Base-by-base conservation (phyloP, 129 eudicot species). In the Flaveria sonorensis region DNA sequence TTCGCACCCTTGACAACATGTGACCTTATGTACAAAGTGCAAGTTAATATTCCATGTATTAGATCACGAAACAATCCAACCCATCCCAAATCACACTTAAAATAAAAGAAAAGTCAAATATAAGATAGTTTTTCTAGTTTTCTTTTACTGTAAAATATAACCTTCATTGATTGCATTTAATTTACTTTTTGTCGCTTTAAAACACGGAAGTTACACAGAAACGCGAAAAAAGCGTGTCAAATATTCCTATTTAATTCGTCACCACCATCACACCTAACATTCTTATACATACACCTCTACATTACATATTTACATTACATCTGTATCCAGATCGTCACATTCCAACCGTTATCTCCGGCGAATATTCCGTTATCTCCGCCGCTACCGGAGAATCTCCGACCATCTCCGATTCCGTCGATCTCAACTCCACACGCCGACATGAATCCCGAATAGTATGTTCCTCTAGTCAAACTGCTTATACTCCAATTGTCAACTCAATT, bases 371-470 rank as follows among this genome's bases (percentile, higher is more conserved):
- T 42, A 26, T 16, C 15, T 4, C 78, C 78, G 72, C 14, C 83
- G 42, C 47, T 40, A 42, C 8, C 28, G 3, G 10, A 48, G 32
- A 5, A 19, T 63, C 77, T 71, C 78, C 15, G 20, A 66, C 11
- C 15, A 72, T 60, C 73, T 64, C 18, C 28, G 36, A 71, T 39
- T 71, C 42, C n/a, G 1, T 63, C 78, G 64, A 81, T 74, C 84
- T 67, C 71, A 45, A 66, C 53, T 74, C 70, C 10, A 42, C 46
- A 64, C 62, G 43, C 84, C 15, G 24, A 52, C 28, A 81, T 81
- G 84, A 81, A 81, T 67, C 76, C 84, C 36, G 84, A 81, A 74
- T 81, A 81, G 84, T 81, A 81, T 11, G 83, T 51, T 18, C 28
- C 30, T 72, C 46, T 18, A 21, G 36, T 81, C 75, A 28, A 55